Base-by-base conservation (phyloP, 129 eudicot genomes). In the Flaveria linearis region DNA sequence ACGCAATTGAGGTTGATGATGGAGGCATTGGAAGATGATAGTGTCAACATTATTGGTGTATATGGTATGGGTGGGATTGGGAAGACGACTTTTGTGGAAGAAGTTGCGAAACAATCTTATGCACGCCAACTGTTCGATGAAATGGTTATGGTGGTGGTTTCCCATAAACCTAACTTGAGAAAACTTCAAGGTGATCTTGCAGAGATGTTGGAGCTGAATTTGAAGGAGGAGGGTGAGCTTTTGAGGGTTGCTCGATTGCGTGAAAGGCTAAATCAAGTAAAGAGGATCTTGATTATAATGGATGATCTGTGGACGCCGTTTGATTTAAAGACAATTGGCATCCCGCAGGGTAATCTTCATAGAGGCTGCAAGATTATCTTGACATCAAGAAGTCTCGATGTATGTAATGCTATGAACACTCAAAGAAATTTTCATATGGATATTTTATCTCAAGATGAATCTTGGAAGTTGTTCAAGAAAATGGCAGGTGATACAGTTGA, bases 51-150 rank as follows among this genome's bases (percentile, higher is more conserved):
- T 14, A 67, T 84, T 56, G 87, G 87, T 75, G 82, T 84, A 11
- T 84, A 80, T 72, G 87, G 85, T 47, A 81, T 81, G 80, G 83
- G 83, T 52, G 88, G 85, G 14, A 71, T 80, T 22, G 86, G 89
- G 20, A 85, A 85, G 84, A 82, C 89, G 11, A 82, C 86, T 14
- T 72, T 85, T 62, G 86, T 77, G 71, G 77, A 82, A 68, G 80
- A 76, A 76, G 80, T 79, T 56, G 76, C 72, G 0, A 74, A 69
- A 62, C 78, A 72, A 53, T 76, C 78, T 1, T 74, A 52, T 62
- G 80, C 67, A 50, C 76, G 6, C 63, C 78, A 79, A 15, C 69
- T 85, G 16, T 85, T 85, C 15, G 84, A 85, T 70, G 84, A 79
- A 69, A 72, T 82, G 50, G 84, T 85, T 13, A 82, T 82, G 83